These are phyloP conservation scores for Hypsizygus marmoreus DNA, from an alignment of 768 basidiomycete genomes.

Conservation along the genomic window DNA sequence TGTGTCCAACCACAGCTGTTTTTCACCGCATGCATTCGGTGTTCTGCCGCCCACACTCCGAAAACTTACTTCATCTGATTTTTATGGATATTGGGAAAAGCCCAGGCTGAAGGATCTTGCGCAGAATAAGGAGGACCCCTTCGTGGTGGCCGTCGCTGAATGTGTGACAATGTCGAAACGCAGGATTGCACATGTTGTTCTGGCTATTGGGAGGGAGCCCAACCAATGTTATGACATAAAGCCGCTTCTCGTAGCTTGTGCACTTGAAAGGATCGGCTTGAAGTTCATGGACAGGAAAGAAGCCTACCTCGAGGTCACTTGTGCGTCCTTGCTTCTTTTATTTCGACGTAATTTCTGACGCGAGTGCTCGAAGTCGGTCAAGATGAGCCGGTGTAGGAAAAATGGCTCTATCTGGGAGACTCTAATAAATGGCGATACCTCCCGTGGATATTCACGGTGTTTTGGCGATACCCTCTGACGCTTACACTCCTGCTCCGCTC, in stretches of 20 bases:
- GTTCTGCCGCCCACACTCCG: slow-evolving; percentile 21
- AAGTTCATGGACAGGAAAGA: slow-evolving; percentile 13
- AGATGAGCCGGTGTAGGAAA: no score
- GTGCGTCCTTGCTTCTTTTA: no score
- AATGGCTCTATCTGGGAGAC: no score
- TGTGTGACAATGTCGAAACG: slow-evolving; percentile 14
- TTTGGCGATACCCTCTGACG: no score
- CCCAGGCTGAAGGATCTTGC: slow-evolving; percentile 8
- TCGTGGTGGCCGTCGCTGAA: slow-evolving; percentile 16
- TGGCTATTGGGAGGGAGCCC: slow-evolving; percentile 12
- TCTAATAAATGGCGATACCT: no score
- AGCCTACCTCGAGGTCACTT: no score
- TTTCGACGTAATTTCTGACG: no score
- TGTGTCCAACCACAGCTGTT: slow-evolving; percentile 27
- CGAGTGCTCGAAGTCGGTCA: no score
- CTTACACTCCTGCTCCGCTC: no score
- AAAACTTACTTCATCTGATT: slow-evolving; percentile 22
- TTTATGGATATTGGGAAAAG: slow-evolving; percentile 22
- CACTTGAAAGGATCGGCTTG: slow-evolving; percentile 1
- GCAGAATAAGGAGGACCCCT: slow-evolving; percentile 13
- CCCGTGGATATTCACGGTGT: no score
- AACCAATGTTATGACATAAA: background rate
- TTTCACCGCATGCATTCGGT: slow-evolving; percentile 23
- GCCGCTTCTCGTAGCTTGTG: no score
- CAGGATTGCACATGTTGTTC: no score